These are phyloP conservation scores for Colletotrichum tabaci DNA, from an alignment of 2,329 filamentous ascomycete genomes.

Conservation along the genomic window DNA sequence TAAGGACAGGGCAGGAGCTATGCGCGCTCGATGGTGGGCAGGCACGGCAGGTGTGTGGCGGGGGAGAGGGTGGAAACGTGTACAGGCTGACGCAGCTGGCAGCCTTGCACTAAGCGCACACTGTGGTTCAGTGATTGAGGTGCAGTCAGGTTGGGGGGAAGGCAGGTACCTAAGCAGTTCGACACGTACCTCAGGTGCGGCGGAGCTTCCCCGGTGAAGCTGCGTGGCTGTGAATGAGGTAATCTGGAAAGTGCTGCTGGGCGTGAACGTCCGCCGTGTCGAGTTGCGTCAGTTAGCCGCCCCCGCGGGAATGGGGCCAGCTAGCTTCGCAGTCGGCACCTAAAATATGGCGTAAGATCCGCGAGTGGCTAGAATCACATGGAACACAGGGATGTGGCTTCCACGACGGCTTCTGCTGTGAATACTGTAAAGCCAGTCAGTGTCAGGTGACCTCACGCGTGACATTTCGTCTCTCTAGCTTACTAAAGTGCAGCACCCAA, in stretches of 20 bases:
- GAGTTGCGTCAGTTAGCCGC: background rate
- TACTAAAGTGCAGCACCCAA: background rate
- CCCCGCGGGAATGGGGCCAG: constrained; percentile 15
- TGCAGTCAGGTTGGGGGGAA: background rate
- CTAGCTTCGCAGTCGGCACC: background rate
- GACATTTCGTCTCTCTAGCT: background rate
- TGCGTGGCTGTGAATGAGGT: background rate
- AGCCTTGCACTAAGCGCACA: constrained; percentile 21
- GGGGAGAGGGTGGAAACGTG: constrained; percentile 33
- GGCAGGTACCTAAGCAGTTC: background rate
- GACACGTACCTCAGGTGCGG: background rate
- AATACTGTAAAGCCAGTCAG: background rate
- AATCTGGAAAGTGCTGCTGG: background rate
- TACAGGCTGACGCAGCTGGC: constrained; percentile 39
- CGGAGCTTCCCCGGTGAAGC: background rate
- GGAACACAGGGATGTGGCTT: constrained; percentile 33
- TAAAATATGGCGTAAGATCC: background rate
- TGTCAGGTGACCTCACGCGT: background rate
- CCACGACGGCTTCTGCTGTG: background rate
- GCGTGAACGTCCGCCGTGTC: constrained; percentile 1
- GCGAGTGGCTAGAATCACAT: constrained; percentile 33
- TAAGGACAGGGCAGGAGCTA: constrained; percentile 23
- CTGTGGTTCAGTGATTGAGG: background rate
- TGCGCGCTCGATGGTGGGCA: constrained; percentile 28
- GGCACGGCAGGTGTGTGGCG: constrained; percentile 25